Evolutionary conservation across 352 stramenopile genomes (phyloP).

Genomic region (Globisporangium takayamanum): DNA sequence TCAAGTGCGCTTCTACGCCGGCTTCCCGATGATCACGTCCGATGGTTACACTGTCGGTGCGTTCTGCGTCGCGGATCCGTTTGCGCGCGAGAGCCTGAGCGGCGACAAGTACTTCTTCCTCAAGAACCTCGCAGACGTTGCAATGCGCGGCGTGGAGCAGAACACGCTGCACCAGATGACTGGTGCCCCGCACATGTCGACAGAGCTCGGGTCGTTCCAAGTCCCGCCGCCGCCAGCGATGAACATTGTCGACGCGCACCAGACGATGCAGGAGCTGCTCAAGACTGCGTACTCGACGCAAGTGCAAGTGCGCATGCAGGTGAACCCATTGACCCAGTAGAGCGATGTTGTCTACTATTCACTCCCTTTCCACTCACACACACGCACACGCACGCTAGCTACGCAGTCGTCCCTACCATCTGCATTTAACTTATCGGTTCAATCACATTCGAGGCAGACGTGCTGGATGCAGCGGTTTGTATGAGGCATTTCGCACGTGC

Average conservation of each 20-base stretch:
- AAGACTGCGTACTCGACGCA: constrained; percentile 80
- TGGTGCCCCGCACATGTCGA: constrained; percentile 15
- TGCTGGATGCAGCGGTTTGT: neutral
- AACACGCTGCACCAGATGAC: constrained; percentile 52
- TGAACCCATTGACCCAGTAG: constrained; percentile 45
- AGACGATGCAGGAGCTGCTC: constrained; percentile 82
- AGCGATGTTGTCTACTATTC: neutral
- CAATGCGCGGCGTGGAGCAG: constrained; percentile 71
- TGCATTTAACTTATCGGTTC: constrained; percentile 36
- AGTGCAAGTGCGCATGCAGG: constrained; percentile 76
- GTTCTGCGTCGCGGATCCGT: constrained; percentile 73
- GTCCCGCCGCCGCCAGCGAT: constrained; percentile 43
- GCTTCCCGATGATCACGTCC: constrained; percentile 67
- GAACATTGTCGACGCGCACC: constrained; percentile 53
- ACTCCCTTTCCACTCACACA: neutral
- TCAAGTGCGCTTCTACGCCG: constrained; percentile 77
- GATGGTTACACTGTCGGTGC: constrained; percentile 62
- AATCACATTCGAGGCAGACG: neutral
- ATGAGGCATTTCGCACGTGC: too few species aligned
- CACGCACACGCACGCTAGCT: neutral
- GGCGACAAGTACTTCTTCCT: constrained; percentile 82
- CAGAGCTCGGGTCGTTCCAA: constrained; percentile 22
- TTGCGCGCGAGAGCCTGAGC: constrained; percentile 62
- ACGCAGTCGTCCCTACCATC: neutral
- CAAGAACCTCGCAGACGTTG: constrained; percentile 74